Base-by-base conservation (phyloP, 2,329 filamentous ascomycete species). In the Colletotrichum cereale region DNA sequence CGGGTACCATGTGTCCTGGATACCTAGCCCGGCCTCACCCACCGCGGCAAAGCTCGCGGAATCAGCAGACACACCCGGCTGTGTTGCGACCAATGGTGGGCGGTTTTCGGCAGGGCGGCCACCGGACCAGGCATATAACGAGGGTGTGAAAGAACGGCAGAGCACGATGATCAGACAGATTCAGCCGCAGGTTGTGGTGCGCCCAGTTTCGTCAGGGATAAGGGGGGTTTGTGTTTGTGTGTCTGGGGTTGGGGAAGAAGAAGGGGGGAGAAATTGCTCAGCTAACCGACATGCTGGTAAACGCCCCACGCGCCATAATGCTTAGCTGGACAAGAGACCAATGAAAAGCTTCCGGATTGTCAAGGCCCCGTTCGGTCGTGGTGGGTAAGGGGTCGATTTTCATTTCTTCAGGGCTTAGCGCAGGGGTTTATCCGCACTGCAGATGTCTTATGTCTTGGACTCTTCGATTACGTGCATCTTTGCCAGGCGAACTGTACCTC, bases 161-260 rank as follows among this genome's bases (percentile, higher is more conserved):
- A 72, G 67, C 61, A 62, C 61, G 70, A 71, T 71, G 66, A 72
- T 72, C 70, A 72, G 55, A 72, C 70, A 72, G 21, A 71, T n/a
- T 24, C 55, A 66, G 70, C 70, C 66, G 61, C 70, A 71, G 61
- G 26, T 68, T 64, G 65, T 68, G 44, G 47, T 68, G 34, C 24
- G 58, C 47, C 56, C 14, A 24, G 70, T 72, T 72, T 72, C 70
- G 70, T 58, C 70, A 21, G 36, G 70, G 66, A 42, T 62, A n/a
- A 38, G 16, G 67, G 61, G 31, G 66, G 47, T 50, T 38, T 42
- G 16, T 62, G 55, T 60, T 68, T 63, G n/a, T 42, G 16, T 62
- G 55, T 60, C 63, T 63, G n/a, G 40, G 14, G 36, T 29, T 42
- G n/a, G 44, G 16, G 31, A n/a, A 57, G 55, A 40, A 16, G 55